Evolutionary conservation across 768 basidiomycete genomes (phyloP).

Genomic region (Phaeotremella skinneri): DNA sequence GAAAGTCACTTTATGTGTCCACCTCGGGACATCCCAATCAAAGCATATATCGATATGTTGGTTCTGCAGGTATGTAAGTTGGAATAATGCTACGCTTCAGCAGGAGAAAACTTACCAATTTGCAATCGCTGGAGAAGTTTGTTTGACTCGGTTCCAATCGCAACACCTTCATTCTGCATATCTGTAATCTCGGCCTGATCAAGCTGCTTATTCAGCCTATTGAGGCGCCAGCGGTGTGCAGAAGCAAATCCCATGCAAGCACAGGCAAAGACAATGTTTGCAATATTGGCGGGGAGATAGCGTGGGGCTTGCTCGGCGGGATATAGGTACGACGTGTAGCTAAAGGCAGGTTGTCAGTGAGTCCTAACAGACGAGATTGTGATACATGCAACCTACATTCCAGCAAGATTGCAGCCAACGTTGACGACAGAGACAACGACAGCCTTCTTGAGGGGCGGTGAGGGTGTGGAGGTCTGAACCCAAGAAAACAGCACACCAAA

Average conservation of each 20-base stretch:
- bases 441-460: slow-evolving; percentile 16
- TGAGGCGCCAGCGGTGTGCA: neutral
- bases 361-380: no score
- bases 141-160: neutral
- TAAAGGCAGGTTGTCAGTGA: slow-evolving; percentile 11
- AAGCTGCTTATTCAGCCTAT: neutral
- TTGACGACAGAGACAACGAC: slow-evolving; percentile 21
- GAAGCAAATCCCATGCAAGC: neutral
- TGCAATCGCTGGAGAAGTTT: neutral
- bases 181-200: neutral
- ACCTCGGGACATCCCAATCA: no score
- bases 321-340: slow-evolving; percentile 26
- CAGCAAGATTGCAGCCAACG: neutral
- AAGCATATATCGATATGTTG: neutral
- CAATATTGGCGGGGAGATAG: slow-evolving; percentile 11
- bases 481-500: neutral
- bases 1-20: no score
- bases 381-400: slow-evolving; percentile 2
- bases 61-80: neutral
- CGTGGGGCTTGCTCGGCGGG: slow-evolving; percentile 14
- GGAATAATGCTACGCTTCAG: neutral
- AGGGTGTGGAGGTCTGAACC: slow-evolving; percentile 2
- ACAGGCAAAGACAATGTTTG: slow-evolving; percentile 12
- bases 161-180: neutral
- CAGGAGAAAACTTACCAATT: neutral